Conservation (phyloP, 805 yeast genomes). For the Wickerhamomyces sydowiorum region DNA sequence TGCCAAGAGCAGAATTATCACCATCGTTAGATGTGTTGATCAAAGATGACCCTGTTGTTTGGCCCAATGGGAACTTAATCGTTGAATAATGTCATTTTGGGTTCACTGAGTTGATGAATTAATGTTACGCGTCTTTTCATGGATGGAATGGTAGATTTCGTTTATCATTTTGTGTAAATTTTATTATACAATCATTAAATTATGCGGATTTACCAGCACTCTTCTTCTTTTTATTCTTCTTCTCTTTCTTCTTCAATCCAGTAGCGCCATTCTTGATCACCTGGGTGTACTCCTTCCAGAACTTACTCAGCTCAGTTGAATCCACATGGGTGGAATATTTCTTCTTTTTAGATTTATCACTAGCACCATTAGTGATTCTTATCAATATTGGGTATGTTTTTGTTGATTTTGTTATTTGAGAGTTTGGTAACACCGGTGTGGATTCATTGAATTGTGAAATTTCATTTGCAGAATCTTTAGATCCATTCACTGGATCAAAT, state of each 20-base stretch:
- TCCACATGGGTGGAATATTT: constrained; percentile 72
- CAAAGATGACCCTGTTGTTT: constrained; percentile 39
- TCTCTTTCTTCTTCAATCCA: constrained; percentile 79
- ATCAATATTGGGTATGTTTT: constrained; percentile 56
- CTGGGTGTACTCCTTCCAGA: constrained; percentile 74
- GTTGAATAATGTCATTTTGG: constrained; percentile 29
- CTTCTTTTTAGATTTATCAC: constrained; percentile 41
- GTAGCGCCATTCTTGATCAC: constrained; percentile 64
- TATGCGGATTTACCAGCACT: too few species aligned
- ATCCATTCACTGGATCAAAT: constrained; percentile 23
- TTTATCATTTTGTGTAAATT: too few species aligned
- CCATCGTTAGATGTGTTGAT: constrained; percentile 25
- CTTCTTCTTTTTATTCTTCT: constrained; percentile 62
- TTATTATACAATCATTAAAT: too few species aligned
- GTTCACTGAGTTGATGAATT: constrained; percentile 5
- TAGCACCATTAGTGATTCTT: constrained; percentile 58
- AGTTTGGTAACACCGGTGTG: constrained; percentile 20
- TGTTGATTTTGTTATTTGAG: constrained; percentile 19
- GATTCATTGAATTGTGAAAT: constrained; percentile 16
- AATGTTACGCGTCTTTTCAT: constrained; percentile 3
- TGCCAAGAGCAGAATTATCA: constrained; percentile 46
- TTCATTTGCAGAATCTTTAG: constrained; percentile 12
- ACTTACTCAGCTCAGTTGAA: constrained; percentile 52
- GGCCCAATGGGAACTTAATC: constrained; percentile 63
- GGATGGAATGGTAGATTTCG: constrained; percentile 6